Base-by-base conservation (phyloP, 352 stramenopile species). In the Phytophthora agathidicida region DNA sequence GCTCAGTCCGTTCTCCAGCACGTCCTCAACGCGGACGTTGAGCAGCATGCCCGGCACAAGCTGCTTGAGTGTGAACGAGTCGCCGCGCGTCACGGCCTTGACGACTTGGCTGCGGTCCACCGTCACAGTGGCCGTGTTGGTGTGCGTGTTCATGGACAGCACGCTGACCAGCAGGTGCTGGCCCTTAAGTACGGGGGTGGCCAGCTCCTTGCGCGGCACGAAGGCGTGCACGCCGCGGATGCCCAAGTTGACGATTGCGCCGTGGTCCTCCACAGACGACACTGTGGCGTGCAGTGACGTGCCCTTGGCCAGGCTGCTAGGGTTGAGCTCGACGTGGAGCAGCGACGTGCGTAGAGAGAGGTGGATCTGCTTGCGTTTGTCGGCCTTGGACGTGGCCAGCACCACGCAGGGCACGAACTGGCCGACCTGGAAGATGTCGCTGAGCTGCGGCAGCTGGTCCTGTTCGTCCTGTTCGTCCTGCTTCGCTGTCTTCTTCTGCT, bases 11-110 rank as follows among this genome's bases (percentile, higher is more conserved):
- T 96, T 96, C 47, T 76, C 65, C 45, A 96, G 70, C 28, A 96
- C 84, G 13, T 95, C 84, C 51, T 98, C 94, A 7, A 99, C 87
- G 35, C 86, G 88, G 17, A 96, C 86, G 63, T 97, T 93, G 3
- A 98, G 77, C 54, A 99, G 67, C 91, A 97, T 97, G 10, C 96
- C 96, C 4, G 95, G 94, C 38, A 89, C 63, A 14, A 99, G 71
- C 26, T 96, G 90, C 41, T 89, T 83, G 17, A 98, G 64, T 19
- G 88, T 95, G 58, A 94, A 94, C 63, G 77, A 68, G 67, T 95
- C 83, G 45, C 83, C 82, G 51, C 87, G 81, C 11, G 86, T 96
- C 23, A 97, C 80, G 3, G 71, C 75, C 61, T 95, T 95, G 48
- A 92, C 71, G 6, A 77, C 66, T 39, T 89, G 75, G 36, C 66